Evolutionary conservation across 306 rosid genomes (phyloP), one percentile per base, ranked within the genome.

Genomic region (Cicer judaicum): DNA sequence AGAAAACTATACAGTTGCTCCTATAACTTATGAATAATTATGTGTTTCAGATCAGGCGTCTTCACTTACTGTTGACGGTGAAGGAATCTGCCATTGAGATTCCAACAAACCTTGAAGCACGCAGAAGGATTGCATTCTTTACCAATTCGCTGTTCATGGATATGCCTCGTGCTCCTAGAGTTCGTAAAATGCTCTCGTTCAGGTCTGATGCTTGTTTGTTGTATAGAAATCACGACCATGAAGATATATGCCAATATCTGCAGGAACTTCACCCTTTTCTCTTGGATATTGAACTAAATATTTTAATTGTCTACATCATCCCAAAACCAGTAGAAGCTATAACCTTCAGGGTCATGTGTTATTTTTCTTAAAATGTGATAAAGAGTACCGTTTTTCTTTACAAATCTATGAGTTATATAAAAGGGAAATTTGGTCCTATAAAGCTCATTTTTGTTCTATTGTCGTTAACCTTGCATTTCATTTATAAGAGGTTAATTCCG

Each of bases 81-180:
- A 92, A 73, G 76, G 99, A 92, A 80, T 92, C 97, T 44, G 96
- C 96, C 74, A 75, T 83, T 59, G 96, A 94, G 67, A 86, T 94
- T 54, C 97, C 99, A 67, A 87, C 88, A 79, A 94, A 94, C 78
- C 97, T 94, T 77, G 99, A 94, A 86, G 99, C 99, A 59, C 95
- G 96, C 46, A 85, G 99, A 84, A 88, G 99, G 82, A 94, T 94
- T 84, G 78, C 95, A 44, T 94, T 94, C 78, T 94, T 94, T 60
- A 74, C 99, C 78, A 94, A 94, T 83, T 94, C 99, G 1, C 75
- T 94, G 86, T 94, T 92, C 87, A 92, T 94, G 99, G 89, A 94
- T 47, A 94, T 94, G 97, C 97, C 99, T 10, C 95, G 92, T 71
- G 99, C 99, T 77, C 99, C 99, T 49, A 82, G 89, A 71, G 99